These are phyloP conservation scores for Aureobasidium pullulans DNA, from an alignment of 2,329 filamentous ascomycete species.

Conservation along the genomic window DNA sequence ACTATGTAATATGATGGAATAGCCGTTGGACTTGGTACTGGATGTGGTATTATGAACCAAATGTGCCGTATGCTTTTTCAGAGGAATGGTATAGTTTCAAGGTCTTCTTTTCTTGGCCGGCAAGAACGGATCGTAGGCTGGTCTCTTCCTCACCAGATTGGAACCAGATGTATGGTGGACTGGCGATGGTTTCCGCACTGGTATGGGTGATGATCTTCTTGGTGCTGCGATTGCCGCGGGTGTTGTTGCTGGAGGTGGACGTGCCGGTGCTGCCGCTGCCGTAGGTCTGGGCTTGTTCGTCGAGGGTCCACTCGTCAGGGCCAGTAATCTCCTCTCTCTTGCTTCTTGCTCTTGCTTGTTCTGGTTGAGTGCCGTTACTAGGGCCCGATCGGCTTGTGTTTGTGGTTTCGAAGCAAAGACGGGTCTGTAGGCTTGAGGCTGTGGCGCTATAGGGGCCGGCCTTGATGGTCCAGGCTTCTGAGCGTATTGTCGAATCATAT, in stretches of 20 bases:
- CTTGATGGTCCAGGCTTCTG: not conserved
- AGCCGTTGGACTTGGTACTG: too few relatives aligned
- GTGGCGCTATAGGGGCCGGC: not conserved
- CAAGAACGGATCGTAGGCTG: constrained; percentile 15
- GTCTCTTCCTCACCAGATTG: constrained; percentile 9
- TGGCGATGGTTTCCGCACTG: not conserved
- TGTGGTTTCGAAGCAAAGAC: not conserved
- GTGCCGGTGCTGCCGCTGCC: not conserved
- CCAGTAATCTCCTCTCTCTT: constrained; percentile 1
- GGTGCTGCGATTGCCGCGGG: constrained; percentile 3
- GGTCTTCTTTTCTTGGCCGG: constrained; percentile 14
- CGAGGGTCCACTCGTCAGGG: not conserved
- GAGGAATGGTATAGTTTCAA: not conserved
- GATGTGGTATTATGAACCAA: too few relatives aligned
- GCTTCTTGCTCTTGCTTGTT: constrained; percentile 10
- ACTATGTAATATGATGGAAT: too few relatives aligned
- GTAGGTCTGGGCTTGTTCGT: not conserved
- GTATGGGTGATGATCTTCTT: not conserved
- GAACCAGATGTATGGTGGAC: constrained; percentile 23
- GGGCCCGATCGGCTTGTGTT: not conserved
- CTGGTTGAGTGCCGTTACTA: not conserved
- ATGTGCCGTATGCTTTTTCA: too few relatives aligned
- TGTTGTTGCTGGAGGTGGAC: constrained; percentile 2
- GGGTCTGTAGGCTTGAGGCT: not conserved
- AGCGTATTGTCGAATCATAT: constrained; percentile 47